phyloP scores from a whole-genome alignment of 2,329 filamentous ascomycete species.

The Pseudogymnoascus sp. region DNA sequence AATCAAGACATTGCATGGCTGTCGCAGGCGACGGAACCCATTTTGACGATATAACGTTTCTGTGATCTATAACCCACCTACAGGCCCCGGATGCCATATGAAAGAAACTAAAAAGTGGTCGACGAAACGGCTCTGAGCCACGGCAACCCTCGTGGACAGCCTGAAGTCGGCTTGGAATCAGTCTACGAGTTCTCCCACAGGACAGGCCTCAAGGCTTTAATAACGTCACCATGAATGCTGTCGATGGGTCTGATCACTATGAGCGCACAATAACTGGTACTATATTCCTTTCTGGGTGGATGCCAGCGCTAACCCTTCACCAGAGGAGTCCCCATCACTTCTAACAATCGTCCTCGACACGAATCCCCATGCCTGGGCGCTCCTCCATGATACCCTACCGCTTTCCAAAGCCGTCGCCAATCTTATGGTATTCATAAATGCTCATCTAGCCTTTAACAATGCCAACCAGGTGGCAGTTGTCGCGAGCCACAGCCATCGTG shows the following conservation, averaged over 20 bases:
- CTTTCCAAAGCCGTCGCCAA: constrained; percentile 80
- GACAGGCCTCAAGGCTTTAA: constrained; percentile 18
- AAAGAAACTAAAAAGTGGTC: neutral
- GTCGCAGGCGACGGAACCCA: constrained; percentile 6
- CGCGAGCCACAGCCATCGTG: constrained; percentile 79
- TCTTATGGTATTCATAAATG: constrained; percentile 93
- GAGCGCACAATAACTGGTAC: constrained; percentile 40
- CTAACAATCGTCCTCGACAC: constrained; percentile 91
- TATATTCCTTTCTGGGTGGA: constrained; percentile 16
- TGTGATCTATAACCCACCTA: neutral
- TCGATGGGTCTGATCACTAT: constrained; percentile 55
- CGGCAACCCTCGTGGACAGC: neutral
- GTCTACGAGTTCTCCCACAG: neutral
- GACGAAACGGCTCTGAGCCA: neutral
- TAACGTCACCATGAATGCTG: constrained; percentile 51
- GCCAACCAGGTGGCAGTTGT: constrained; percentile 88
- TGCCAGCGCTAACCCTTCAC: constrained; percentile 14
- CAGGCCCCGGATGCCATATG: neutral
- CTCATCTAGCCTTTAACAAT: constrained; percentile 89
- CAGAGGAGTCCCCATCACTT: constrained; percentile 65
- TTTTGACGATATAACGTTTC: neutral
- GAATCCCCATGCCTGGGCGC: constrained; percentile 89
- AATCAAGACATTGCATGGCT: neutral
- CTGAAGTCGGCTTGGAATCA: neutral
- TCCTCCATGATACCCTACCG: constrained; percentile 66